These are phyloP conservation scores for Leucoagaricus sp. DNA, from an alignment of 1,284 basidiomycete species.

Conservation along the genomic window DNA sequence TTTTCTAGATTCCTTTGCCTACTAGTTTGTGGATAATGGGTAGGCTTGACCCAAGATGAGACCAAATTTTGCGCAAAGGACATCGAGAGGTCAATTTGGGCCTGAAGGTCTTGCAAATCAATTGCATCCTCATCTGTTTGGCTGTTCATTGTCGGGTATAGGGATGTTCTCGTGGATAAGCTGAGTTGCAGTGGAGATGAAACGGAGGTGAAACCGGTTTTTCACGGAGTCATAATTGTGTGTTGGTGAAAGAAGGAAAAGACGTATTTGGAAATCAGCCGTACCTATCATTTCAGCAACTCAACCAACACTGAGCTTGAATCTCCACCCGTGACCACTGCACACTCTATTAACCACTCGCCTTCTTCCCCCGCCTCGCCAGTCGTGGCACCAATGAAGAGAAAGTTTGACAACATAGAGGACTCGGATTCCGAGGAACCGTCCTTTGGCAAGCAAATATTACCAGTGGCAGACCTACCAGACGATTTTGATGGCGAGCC, in stretches of 20 bases:
- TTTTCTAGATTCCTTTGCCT: slow-evolving; percentile 44
- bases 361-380: slow-evolving; percentile 11
- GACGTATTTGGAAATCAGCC: no score
- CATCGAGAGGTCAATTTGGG: slow-evolving; percentile 77
- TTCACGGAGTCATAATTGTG: no score
- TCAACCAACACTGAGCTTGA: background rate
- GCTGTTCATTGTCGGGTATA: slow-evolving; percentile 22
- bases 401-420: slow-evolving; percentile 34
- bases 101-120: slow-evolving; percentile 66
- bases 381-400: slow-evolving; percentile 45
- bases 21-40: slow-evolving; percentile 30
- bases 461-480: slow-evolving; percentile 76
- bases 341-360: background rate
- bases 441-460: slow-evolving; percentile 59
- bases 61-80: slow-evolving; percentile 70
- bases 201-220: no score
- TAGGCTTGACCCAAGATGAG: slow-evolving; percentile 70
- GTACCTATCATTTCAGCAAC: background rate
- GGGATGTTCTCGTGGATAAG: no score
- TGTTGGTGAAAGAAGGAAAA: no score
- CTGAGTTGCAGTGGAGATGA: background rate
- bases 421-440: slow-evolving; percentile 56
- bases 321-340: background rate
- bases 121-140: slow-evolving; percentile 47
- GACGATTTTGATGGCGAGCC: slow-evolving; percentile 64